Evolutionary conservation across 371 early-diverging fungal species (phyloP).

Genomic region (Dichotomocladium elegans): DNA sequence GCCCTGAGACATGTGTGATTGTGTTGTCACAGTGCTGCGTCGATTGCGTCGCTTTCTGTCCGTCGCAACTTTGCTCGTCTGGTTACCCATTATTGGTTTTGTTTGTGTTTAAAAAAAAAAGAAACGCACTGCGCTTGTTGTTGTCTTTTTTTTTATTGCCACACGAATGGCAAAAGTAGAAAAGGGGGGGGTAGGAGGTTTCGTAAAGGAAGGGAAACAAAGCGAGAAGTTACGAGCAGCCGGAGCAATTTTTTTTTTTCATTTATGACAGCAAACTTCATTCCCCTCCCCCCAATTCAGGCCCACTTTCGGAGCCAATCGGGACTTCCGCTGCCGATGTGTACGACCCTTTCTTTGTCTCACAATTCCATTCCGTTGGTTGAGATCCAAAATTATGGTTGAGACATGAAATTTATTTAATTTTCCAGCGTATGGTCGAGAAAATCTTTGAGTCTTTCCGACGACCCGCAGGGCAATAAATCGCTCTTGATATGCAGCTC

Average conservation of each 20-base stretch:
- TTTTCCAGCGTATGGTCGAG: too few relatives aligned
- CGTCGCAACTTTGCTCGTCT: constrained; percentile 31
- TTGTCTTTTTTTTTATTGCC: too few relatives aligned
- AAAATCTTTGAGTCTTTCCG: constrained; percentile 28
- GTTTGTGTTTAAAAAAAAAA: too few relatives aligned
- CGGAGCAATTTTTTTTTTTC: too few relatives aligned
- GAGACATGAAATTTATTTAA: too few relatives aligned
- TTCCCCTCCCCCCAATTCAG: too few relatives aligned
- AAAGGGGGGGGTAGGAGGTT: constrained; percentile 4
- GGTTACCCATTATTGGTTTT: constrained; percentile 49
- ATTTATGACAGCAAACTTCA: too few relatives aligned
- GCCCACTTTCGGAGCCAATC: too few relatives aligned
- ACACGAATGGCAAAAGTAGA: constrained; percentile 5
- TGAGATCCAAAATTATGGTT: too few relatives aligned
- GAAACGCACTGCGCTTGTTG: not conserved
- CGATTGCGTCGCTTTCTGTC: constrained; percentile 24
- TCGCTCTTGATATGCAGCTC: constrained; percentile 31
- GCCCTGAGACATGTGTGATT: constrained; percentile 25
- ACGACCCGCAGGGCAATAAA: constrained; percentile 31
- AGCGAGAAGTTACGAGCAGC: not conserved
- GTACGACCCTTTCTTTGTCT: too few relatives aligned
- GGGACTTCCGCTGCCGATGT: too few relatives aligned
- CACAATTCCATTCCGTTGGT: too few relatives aligned
- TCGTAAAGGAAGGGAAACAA: not conserved
- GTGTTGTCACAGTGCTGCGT: constrained; percentile 31